Evolutionary conservation across 352 stramenopile genomes (phyloP).

Genomic region (Stramenopiles sp.): DNA sequence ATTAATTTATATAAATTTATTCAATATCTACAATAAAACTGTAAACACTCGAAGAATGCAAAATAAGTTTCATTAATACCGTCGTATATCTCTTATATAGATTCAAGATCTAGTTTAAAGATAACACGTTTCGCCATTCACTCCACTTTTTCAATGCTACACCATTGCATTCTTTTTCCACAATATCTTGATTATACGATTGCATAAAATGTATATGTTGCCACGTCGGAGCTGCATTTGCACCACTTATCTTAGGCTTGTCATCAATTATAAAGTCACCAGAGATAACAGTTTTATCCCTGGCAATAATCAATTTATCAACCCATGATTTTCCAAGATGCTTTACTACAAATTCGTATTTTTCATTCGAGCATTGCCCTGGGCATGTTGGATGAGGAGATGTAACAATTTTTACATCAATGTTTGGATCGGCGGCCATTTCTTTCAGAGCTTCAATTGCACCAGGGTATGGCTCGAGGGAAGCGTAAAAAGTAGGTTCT

Average conservation of each 20-base stretch:
- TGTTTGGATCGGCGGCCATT: conserved; percentile 11
- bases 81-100: too few species aligned
- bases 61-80: too few species aligned
- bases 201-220: conserved; percentile 17
- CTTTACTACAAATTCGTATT: conserved; percentile 18
- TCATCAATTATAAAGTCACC: conserved; percentile 17
- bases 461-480: conserved; percentile 13
- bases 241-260: conserved; percentile 10
- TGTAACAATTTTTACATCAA: too few species aligned
- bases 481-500: too few species aligned
- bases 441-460: conserved; percentile 12
- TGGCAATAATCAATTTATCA: conserved; percentile 15
- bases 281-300: conserved; percentile 15
- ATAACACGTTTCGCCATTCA: too few species aligned
- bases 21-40: too few species aligned
- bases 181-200: conserved; percentile 13
- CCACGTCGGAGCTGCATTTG: too few species aligned
- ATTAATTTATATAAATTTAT: too few species aligned
- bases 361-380: conserved; percentile 10
- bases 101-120: too few species aligned
- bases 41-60: too few species aligned
- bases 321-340: conserved; percentile 14
- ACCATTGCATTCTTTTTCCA: not conserved
- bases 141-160: too few species aligned
- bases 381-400: too few species aligned